phyloP scores from a whole-genome alignment of 2,329 filamentous ascomycete species.

The Cytospora schulzeri region DNA sequence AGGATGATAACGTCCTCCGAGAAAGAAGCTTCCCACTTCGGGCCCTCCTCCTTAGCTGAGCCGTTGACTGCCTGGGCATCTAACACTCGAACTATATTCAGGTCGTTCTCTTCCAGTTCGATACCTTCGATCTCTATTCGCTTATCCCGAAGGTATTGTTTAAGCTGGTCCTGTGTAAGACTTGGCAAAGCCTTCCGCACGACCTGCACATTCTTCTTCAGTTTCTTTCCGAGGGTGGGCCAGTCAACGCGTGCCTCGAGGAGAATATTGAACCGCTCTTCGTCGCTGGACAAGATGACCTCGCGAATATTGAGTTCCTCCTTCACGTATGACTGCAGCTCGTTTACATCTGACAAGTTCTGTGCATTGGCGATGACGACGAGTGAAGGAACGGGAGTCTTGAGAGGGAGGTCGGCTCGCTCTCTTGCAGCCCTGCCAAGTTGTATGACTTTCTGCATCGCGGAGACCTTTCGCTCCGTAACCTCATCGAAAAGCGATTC shows the following conservation, averaged over 20 bases:
- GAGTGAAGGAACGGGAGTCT: constrained; percentile 86
- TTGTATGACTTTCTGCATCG: constrained; percentile 96
- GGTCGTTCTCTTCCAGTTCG: constrained; percentile 75
- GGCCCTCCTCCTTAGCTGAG: constrained; percentile 62
- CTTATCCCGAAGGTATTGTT: constrained; percentile 73
- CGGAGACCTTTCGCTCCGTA: constrained; percentile 80
- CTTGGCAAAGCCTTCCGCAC: constrained; percentile 87
- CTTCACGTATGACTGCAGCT: constrained; percentile 79
- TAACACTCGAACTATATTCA: constrained; percentile 78
- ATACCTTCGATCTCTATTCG: constrained; percentile 85
- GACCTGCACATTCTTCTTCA: constrained; percentile 90
- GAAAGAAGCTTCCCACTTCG: constrained; percentile 80
- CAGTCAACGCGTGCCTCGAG: constrained; percentile 89
- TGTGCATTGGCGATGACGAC: constrained; percentile 81
- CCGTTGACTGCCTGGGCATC: constrained; percentile 43
- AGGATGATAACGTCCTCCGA: constrained; percentile 89
- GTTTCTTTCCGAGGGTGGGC: constrained; percentile 91
- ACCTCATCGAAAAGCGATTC: constrained; percentile 84
- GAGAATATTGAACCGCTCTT: constrained; percentile 87
- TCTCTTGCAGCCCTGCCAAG: constrained; percentile 84
- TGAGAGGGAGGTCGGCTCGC: constrained; percentile 79
- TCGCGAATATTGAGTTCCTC: constrained; percentile 92
- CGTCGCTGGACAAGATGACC: constrained; percentile 79
- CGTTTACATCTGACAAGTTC: constrained; percentile 83
- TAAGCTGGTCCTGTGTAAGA: constrained; percentile 78